Evolutionary conservation across 176 grass and related monocot genomes (phyloP).

Genomic region (Puccinellia tenuiflora): DNA sequence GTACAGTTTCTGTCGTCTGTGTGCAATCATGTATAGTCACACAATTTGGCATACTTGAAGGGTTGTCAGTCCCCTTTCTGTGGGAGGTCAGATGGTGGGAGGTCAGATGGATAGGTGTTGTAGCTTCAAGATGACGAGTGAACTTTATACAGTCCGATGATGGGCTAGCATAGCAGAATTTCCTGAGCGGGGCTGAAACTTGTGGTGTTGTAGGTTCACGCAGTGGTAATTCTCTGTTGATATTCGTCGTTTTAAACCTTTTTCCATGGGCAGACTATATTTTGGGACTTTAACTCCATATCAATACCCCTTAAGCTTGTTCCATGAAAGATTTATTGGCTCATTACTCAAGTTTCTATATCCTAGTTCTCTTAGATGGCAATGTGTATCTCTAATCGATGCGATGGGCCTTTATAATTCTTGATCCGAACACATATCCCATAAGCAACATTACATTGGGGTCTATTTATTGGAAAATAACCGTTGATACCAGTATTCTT

Average conservation of each 20-base stretch:
- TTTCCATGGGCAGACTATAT: not conserved
- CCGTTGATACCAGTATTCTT: not conserved
- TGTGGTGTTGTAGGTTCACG: slow-evolving; percentile 13
- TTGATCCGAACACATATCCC: not conserved
- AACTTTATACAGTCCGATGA: not conserved
- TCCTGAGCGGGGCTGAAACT: not conserved
- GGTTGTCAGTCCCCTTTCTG: not conserved
- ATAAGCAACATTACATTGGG: not conserved
- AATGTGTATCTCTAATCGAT: slow-evolving; percentile 2
- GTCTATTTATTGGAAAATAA: slow-evolving; percentile 5
- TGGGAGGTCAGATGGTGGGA: slow-evolving; percentile 11
- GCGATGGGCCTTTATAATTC: not conserved
- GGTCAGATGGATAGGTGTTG: slow-evolving; percentile 29
- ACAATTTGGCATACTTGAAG: slow-evolving; percentile 28
- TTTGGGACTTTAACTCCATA: not conserved
- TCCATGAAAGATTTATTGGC: not conserved
- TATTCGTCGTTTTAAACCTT: not conserved
- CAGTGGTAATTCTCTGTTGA: slow-evolving; percentile 7
- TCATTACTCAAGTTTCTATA: not conserved
- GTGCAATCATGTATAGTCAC: slow-evolving; percentile 25
- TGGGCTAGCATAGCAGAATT: slow-evolving; percentile 16
- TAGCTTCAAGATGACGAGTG: slow-evolving; percentile 33
- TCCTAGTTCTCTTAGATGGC: not conserved
- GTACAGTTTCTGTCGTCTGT: slow-evolving; percentile 37
- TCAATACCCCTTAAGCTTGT: not conserved